phyloP scores from a whole-genome alignment of 495 filamentous ascomycete species.

The Xeromyces bisporus region DNA sequence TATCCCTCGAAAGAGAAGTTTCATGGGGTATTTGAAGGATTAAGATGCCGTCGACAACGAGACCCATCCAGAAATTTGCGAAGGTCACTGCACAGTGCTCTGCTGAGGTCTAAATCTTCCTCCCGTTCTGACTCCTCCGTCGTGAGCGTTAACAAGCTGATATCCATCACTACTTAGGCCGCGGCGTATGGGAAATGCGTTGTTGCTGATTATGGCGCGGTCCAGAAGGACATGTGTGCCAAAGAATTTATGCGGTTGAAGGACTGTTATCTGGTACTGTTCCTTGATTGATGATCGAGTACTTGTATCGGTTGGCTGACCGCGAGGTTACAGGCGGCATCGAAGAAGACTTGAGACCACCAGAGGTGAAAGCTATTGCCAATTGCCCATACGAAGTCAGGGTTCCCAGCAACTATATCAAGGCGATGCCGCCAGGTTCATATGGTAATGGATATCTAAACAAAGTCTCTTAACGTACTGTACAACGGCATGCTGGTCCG shows the following conservation, averaged over 20 bases:
- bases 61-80: conserved; percentile 84
- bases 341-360: conserved; percentile 19
- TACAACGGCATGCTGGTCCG: no score
- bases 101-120: conserved; percentile 48
- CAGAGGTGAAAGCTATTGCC: no score
- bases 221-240: conserved; percentile 80
- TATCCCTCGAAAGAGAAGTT: no score
- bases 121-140: conserved; percentile 1
- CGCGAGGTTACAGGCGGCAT: conserved; percentile 17
- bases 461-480: no score
- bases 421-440: no score
- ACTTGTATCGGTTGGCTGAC: background rate
- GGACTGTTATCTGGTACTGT: conserved; percentile 65
- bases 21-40: no score
- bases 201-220: conserved; percentile 72
- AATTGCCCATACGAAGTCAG: no score
- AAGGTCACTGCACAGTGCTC: conserved; percentile 70
- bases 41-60: conserved; percentile 20
- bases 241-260: conserved; percentile 76
- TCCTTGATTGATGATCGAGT: no score
- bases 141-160: background rate
- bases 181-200: conserved; percentile 85
- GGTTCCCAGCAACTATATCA: no score
- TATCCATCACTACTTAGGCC: conserved; percentile 35
- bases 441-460: no score